Base-by-base conservation (phyloP, 1,139 yeast genomes). In the Candida neerlandica region DNA sequence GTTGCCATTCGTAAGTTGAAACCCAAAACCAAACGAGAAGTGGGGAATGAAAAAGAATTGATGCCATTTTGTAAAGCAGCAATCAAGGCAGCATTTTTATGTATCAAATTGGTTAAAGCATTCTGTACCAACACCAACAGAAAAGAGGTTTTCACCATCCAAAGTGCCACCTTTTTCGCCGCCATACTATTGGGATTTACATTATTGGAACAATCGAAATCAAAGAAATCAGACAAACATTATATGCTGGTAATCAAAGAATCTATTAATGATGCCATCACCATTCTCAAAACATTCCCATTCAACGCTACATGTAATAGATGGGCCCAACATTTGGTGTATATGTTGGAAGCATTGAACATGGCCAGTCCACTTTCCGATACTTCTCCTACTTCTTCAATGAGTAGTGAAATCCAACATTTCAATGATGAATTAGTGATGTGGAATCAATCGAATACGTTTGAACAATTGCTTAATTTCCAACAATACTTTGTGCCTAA, bases 1-100 rank as follows among this genome's bases (percentile, higher is more conserved):
- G 56, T 52, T 12, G 50, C 52, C 7, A 50, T 49, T 3, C 34
- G 55, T 12, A 54, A 50, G 34, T 44, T 55, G 9, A 47, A 54
- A 38, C 55, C 54, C 10, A 49, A 47, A 35, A 51, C 52, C 12
- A 48, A 51, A 44, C 14, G 34, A 21, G 48, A 51, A 44, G 43
- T 54, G 21, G 47, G 45, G 6, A 52, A 50, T 42, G 55, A 53
- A 50, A 45, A 50, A 41, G 45, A 50, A 23, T 43, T 54, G 21
- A 52, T 52, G 54, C 47, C 61, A 45, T 55, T 57, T 45, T 55
- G 54, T 32, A 54, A 54, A 45, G 57, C 57, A 9, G 52, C 56
- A 34, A 57, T 59, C 23, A 56, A 58, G 45, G 58, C 62, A 1
- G 51, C 60, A 6, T 51, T 58, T 34, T 47, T 59, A 40, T 51